Evolutionary conservation across 192 early-diverging fungal species (phyloP).

Genomic region (Gigaspora rosea): DNA sequence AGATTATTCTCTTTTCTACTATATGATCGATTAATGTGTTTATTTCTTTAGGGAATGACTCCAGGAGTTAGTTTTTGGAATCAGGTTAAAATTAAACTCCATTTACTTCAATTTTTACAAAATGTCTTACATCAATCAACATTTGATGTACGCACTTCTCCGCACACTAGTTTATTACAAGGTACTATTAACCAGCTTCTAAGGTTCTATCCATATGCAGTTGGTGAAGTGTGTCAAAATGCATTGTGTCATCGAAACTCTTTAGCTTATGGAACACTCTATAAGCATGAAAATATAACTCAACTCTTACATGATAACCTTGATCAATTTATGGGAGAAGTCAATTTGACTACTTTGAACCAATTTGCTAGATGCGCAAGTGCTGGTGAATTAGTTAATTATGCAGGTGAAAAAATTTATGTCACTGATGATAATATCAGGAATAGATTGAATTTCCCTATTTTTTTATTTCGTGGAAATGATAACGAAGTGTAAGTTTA

Average conservation of each 20-base stretch:
- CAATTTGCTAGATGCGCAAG: conserved; percentile 29
- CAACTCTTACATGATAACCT: conserved; percentile 45
- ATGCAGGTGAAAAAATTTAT: conserved; percentile 33
- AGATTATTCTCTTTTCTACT: too few relatives aligned
- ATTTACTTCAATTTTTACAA: background rate
- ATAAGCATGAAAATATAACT: conserved; percentile 43
- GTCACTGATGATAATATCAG: conserved; percentile 34
- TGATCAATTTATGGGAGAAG: conserved; percentile 37
- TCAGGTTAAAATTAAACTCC: conserved; percentile 2
- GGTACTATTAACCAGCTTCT: conserved; percentile 36
- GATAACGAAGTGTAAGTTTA: conserved; percentile 42
- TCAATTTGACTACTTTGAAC: conserved; percentile 43
- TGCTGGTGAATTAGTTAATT: conserved; percentile 32
- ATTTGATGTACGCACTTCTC: conserved; percentile 29
- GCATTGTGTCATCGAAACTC: conserved; percentile 44
- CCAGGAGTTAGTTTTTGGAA: conserved; percentile 19
- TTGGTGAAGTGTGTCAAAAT: conserved; percentile 41
- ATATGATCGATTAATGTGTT: background rate
- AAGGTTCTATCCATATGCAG: conserved; percentile 40
- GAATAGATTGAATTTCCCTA: conserved; percentile 40
- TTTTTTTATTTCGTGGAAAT: conserved; percentile 43
- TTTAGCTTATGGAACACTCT: conserved; percentile 40
- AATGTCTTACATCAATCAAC: conserved; percentile 11
- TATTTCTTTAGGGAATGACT: conserved; percentile 11
- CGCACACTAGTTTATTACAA: conserved; percentile 37